Base-by-base conservation (phyloP, 106 monocot species). In the Phalaenopsis aphrodite region DNA sequence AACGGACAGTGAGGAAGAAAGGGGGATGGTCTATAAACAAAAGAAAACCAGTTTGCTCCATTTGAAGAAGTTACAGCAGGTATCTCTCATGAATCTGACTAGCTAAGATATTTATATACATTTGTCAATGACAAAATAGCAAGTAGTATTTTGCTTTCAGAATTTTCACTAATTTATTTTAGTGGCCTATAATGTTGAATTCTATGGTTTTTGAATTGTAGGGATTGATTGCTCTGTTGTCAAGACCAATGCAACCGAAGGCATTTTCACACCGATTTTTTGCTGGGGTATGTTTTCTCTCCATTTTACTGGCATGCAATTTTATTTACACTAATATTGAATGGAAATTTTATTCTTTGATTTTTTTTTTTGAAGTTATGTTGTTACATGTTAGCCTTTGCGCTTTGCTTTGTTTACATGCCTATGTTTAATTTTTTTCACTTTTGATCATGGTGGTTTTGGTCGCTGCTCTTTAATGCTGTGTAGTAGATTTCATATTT, bases 201-300 rank as follows among this genome's bases (percentile, higher is more conserved):
- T 68, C 64, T 84, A n/a, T 41, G 56, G 19, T 48, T 21, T 24
- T n/a, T 76, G 49, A 65, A 64, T 39, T 84, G 56, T 85, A 97
- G 97, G 92, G 88, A 42, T 79, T 97, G 78, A 87, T 86, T 78
- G 71, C 77, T 42, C 87, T 76, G 9, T 71, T 97, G 78, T 75
- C 73, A 71, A 82, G 52, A 42, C 97, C 97, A 23, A 77, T 97
- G 61, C 90, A 89, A 80, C 86, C 90, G 52, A 97, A 83, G 79
- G 82, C 88, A 77, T 89, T 97, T 74, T 97, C 97, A 24, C 79
- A 78, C 52, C 92, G 94, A 9, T 97, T 87, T 87, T 89, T 94
- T 47, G 92, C 94, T 81, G 97, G 92, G 87, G 97, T 97, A 87
- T 72, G 78, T 81, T 74, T 80, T 36, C 72, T 67, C 17, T 52